Base-by-base conservation (phyloP, 2,329 filamentous ascomycete genomes). In the Colletotrichum sp. region DNA sequence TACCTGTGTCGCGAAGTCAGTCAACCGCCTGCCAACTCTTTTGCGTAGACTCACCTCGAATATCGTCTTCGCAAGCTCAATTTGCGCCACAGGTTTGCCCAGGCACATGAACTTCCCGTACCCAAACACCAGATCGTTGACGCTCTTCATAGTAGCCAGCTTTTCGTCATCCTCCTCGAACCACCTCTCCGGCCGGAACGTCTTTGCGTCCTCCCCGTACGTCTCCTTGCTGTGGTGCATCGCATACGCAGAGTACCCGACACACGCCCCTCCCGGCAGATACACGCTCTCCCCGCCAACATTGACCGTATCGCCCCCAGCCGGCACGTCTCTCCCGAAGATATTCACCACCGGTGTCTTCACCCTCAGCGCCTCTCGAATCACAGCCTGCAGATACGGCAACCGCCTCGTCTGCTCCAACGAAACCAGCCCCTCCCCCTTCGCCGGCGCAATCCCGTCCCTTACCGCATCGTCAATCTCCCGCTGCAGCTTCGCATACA, bases 161-260 rank as follows among this genome's bases (percentile, higher is more conserved):
- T 71, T 75, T 1, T 55, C 70, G 86, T 85, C 76, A 86, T 84
- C 81, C 90, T 79, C 70, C 36, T 81, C 79, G 13, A 86, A 77
- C 84, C 91, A 92, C n/a, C 92, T 81, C 79, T 93, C 91, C 0
- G 92, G 91, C 5, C 89, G 82, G 78, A 89, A 94, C 0, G 79
- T 79, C 59, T 92, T 88, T 0, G 89, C 86, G 75, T 93, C 89
- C 0, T 85, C 79, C 1, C 91, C 92, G 71, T 92, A 93, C 10
- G 92, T 81, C 55, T 89, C 86, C 4, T 85, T 84, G 10, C 89
- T 85, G 0, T 89, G 87, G 78, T 93, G 91, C n/a, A 94, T 82
- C 1, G 92, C 90, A 88, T 89, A 92, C 0, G 91, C 86, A 75
- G 89, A 92, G 81, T 89, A 91, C 9, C 90, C 91, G 3, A 92